Evolutionary conservation across 1,139 yeast species (phyloP).

Genomic region (Blastobotrys raffinosifermentans): DNA sequence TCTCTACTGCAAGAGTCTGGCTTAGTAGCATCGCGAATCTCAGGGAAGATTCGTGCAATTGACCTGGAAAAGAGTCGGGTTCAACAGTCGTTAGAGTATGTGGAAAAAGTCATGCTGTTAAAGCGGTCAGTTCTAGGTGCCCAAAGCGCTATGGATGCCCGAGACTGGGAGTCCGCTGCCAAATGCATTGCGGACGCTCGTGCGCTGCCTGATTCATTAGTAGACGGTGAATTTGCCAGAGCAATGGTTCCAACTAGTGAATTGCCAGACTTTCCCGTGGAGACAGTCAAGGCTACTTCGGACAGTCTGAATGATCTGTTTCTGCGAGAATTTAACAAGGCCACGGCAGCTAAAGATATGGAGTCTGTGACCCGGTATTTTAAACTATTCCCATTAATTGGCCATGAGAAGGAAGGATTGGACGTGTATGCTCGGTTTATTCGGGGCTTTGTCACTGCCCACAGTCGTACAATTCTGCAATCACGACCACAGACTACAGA

Average conservation of each 20-base stretch:
- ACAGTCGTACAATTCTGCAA: constrained; percentile 57
- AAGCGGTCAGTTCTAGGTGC: constrained; percentile 63
- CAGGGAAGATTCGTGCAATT: constrained; percentile 60
- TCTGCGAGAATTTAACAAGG: constrained; percentile 56
- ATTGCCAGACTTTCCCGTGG: constrained; percentile 74
- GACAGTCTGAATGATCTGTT: constrained; percentile 53
- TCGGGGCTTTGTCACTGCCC: constrained; percentile 75
- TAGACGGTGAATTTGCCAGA: constrained; percentile 69
- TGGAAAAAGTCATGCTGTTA: constrained; percentile 56
- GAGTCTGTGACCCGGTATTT: constrained; percentile 69
- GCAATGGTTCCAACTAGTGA: constrained; percentile 86
- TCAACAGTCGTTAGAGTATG: constrained; percentile 57
- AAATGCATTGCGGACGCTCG: constrained; percentile 51
- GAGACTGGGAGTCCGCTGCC: constrained; percentile 72
- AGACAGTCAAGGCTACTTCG: constrained; percentile 53
- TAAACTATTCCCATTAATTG: constrained; percentile 81
- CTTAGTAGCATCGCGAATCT: constrained; percentile 58
- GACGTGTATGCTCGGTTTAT: constrained; percentile 79
- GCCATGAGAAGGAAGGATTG: constrained; percentile 65
- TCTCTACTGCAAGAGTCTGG: constrained; percentile 54
- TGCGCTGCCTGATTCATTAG: constrained; percentile 45
- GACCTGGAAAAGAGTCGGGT: constrained; percentile 71
- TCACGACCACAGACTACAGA: constrained; percentile 28
- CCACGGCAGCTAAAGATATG: constrained; percentile 63
- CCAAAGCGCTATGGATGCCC: constrained; percentile 56